These are phyloP conservation scores for Podospora appendiculata DNA, from an alignment of 495 filamentous ascomycete genomes.

Conservation along the genomic window DNA sequence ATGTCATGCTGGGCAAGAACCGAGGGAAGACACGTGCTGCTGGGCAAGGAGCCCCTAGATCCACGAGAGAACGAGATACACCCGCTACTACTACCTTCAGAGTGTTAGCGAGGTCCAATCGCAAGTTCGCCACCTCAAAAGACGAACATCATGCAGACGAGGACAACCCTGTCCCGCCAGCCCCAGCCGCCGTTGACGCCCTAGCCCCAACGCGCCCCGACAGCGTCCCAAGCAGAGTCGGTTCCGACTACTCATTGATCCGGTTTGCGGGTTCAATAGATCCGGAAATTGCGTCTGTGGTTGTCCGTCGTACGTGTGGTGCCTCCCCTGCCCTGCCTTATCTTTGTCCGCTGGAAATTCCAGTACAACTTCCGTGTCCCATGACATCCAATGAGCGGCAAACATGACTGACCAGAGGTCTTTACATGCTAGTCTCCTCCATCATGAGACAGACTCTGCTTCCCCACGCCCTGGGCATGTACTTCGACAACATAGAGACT, in stretches of 20 bases:
- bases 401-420: too few species aligned
- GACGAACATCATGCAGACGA: too few species aligned
- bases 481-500: conserved; percentile 14
- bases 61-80: not conserved
- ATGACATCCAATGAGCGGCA: not conserved
- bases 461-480: conserved; percentile 29
- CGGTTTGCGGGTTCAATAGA: not conserved
- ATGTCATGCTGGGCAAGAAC: conserved; percentile 46
- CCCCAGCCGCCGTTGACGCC: too few species aligned
- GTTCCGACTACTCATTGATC: not conserved
- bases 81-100: not conserved
- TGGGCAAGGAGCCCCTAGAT: not conserved
- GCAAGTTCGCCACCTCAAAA: too few species aligned
- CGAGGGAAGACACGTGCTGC: conserved; percentile 7
- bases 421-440: conserved; percentile 23
- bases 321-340: not conserved
- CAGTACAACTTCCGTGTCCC: not conserved
- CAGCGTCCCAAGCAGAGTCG: not conserved
- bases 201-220: too few species aligned
- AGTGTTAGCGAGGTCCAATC: too few species aligned
- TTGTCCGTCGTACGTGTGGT: conserved; percentile 2
- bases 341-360: too few species aligned
- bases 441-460: conserved; percentile 32
- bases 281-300: not conserved
- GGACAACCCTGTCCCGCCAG: too few species aligned